Evolutionary conservation across 1,284 basidiomycete species (phyloP).

Genomic region (Xanthoconium separans): DNA sequence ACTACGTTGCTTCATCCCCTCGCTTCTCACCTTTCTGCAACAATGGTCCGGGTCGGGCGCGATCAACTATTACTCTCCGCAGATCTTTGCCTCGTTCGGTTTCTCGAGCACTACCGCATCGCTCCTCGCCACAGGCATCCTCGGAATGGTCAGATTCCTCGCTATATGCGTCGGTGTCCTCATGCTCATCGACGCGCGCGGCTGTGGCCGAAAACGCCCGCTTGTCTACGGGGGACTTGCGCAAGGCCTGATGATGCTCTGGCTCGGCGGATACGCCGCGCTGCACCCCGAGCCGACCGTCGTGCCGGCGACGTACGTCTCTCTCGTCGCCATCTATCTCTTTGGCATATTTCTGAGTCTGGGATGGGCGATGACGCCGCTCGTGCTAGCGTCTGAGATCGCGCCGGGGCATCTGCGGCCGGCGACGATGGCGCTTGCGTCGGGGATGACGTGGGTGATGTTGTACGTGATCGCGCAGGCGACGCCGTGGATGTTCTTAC

Average conservation of each 20-base stretch:
- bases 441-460: constrained; percentile 44
- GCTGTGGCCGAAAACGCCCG: constrained; percentile 46
- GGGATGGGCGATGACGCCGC: constrained; percentile 43
- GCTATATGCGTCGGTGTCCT: constrained; percentile 40
- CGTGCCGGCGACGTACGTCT: constrained; percentile 44
- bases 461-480: constrained; percentile 48
- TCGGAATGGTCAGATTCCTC: constrained; percentile 59
- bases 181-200: constrained; percentile 41
- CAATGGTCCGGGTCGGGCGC: constrained; percentile 64
- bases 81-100: constrained; percentile 54
- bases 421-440: constrained; percentile 41
- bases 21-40: constrained; percentile 55
- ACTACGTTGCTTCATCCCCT: constrained; percentile 51
- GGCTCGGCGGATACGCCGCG: constrained; percentile 45
- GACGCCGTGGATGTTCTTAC: constrained; percentile 49
- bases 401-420: constrained; percentile 48
- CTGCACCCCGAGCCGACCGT: constrained; percentile 34
- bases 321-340: constrained; percentile 49
- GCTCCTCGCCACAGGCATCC: constrained; percentile 61
- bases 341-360: constrained; percentile 46
- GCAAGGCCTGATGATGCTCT: constrained; percentile 47
- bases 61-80: constrained; percentile 54
- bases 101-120: constrained; percentile 49
- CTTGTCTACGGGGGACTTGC: constrained; percentile 46
- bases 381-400: constrained; percentile 46